Percentiles rank a stretch among this genome's conserved stretches.
Evolutionary conservation across 2,329 filamentous ascomycete species (phyloP).

Genomic region (Alternaria consortialis): DNA sequence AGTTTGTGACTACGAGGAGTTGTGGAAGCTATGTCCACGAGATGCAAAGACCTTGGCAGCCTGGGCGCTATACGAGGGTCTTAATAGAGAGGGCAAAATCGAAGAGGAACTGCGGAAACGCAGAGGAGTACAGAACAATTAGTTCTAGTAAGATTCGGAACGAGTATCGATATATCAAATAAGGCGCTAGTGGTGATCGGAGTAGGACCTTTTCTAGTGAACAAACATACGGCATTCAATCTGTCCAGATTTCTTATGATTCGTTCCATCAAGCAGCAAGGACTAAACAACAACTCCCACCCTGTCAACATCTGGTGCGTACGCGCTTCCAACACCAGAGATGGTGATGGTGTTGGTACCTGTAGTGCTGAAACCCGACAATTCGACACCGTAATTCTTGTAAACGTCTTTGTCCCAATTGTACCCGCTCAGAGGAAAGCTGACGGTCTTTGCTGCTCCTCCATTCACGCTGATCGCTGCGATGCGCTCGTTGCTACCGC

Average conservation of each 20-base stretch:
- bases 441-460: conserved; percentile 25
- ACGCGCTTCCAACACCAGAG: conserved; percentile 17
- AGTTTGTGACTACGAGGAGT: conserved; percentile 56
- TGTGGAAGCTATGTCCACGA: conserved; percentile 62
- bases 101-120: conserved; percentile 5
- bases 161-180: no score
- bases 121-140: background rate
- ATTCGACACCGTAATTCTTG: conserved; percentile 26
- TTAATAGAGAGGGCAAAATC: conserved; percentile 60
- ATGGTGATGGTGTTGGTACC: conserved; percentile 28
- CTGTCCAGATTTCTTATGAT: no score
- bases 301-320: conserved; percentile 27
- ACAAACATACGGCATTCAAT: no score
- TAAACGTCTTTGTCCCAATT: conserved; percentile 27
- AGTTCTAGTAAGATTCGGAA: no score
- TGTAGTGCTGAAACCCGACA: conserved; percentile 28
- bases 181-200: no score
- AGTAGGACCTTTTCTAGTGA: no score
- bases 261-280: no score
- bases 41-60: conserved; percentile 65
- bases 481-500: conserved; percentile 27
- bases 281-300: conserved; percentile 18
- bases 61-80: conserved; percentile 65
- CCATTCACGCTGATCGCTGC: conserved; percentile 32
- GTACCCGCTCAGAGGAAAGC: conserved; percentile 31